A percentile compares a stretch with the other conserved stretches of the same genome.
These are phyloP conservation scores for Leucosporidium scottii DNA, from an alignment of 768 basidiomycete genomes.

Conservation along the genomic window DNA sequence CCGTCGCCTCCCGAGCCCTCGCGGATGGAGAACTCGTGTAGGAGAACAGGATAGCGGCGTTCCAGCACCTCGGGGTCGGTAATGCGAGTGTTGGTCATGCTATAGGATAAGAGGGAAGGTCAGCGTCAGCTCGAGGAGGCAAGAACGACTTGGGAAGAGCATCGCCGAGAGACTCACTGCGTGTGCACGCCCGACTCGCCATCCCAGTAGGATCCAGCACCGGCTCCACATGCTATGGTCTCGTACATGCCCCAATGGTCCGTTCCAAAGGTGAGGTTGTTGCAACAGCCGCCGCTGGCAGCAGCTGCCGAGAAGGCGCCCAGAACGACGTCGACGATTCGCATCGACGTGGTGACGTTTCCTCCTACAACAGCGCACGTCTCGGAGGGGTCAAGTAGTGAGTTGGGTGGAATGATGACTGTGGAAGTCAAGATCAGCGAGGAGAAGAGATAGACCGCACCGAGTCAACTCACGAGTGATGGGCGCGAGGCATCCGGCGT, in stretches of 20 bases:
- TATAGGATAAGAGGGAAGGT: neutral
- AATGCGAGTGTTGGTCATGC: constrained; percentile 58
- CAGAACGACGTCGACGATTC: constrained; percentile 89
- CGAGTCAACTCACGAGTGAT: constrained; percentile 4
- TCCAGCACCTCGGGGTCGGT: constrained; percentile 92
- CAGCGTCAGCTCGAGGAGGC: neutral
- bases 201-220: constrained; percentile 81
- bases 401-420: constrained; percentile 75
- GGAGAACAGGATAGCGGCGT: constrained; percentile 81
- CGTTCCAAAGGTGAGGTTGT: constrained; percentile 38
- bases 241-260: constrained; percentile 40
- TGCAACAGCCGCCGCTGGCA: constrained; percentile 80
- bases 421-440: too few species aligned
- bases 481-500: constrained; percentile 73
- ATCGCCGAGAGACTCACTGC: neutral
- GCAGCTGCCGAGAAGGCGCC: constrained; percentile 87
- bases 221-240: constrained; percentile 92
- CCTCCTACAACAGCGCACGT: constrained; percentile 90
- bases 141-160: too few species aligned
- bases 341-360: constrained; percentile 81
- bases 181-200: constrained; percentile 82
- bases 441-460: too few species aligned
- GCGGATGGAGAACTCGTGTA: constrained; percentile 59
- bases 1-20: constrained; percentile 30
- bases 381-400: constrained; percentile 68